Conservation (phyloP, 768 basidiomycete genomes). For the Rubroboletus satanas region DNA sequence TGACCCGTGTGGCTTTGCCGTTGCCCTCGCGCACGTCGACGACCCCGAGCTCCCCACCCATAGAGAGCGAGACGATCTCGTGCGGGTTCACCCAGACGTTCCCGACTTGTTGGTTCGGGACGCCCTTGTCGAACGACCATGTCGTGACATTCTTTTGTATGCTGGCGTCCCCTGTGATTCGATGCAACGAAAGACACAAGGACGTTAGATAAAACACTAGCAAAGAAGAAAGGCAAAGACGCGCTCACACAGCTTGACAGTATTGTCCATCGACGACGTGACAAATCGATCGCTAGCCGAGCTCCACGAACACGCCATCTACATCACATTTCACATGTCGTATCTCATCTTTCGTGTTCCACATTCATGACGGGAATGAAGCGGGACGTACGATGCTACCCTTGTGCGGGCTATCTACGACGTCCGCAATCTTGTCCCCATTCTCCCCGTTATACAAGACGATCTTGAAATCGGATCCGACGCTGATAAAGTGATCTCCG, state of each 20-base stretch:
- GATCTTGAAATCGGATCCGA: slow-evolving; percentile 82
- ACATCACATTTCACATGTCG: background rate
- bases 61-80: slow-evolving; percentile 76
- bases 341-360: background rate
- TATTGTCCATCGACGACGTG: slow-evolving; percentile 85
- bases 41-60: slow-evolving; percentile 77
- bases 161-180: slow-evolving; percentile 70
- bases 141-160: slow-evolving; percentile 60
- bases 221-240: background rate
- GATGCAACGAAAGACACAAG: background rate
- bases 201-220: background rate
- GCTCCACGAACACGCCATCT: slow-evolving; percentile 82
- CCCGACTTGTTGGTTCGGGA: slow-evolving; percentile 82
- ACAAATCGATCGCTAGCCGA: slow-evolving; percentile 65
- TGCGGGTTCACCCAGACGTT: slow-evolving; percentile 74
- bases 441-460: slow-evolving; percentile 90
- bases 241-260: slow-evolving; percentile 74
- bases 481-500: slow-evolving; percentile 82
- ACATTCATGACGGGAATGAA: background rate
- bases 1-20: slow-evolving; percentile 54
- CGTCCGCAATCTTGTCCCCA: slow-evolving; percentile 70
- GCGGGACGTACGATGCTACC: slow-evolving; percentile 63
- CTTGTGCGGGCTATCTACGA: slow-evolving; percentile 65
- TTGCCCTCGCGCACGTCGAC: slow-evolving; percentile 67
- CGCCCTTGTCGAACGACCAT: slow-evolving; percentile 71